Conservation (phyloP, 1,284 basidiomycete species). For the Ustilago sp. region DNA sequence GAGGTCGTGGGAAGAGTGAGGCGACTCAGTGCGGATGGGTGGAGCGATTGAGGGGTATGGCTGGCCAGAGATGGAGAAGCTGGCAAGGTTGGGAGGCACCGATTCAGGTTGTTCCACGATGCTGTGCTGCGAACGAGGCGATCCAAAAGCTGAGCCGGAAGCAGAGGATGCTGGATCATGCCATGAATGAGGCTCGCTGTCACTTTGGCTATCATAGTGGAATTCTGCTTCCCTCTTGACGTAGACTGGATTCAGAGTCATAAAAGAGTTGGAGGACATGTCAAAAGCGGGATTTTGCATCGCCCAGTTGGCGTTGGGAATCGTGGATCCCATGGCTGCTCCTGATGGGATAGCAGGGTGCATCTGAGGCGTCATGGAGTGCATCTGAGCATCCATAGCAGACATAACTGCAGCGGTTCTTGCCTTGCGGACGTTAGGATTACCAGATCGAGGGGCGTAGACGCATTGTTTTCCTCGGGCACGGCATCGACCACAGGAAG, state of each 20-base stretch:
- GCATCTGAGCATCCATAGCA: constrained; percentile 25
- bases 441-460: constrained; percentile 62
- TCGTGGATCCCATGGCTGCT: constrained; percentile 17
- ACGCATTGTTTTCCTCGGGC: constrained; percentile 57
- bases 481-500: constrained; percentile 60
- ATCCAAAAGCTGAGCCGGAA: constrained; percentile 33
- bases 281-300: constrained; percentile 32
- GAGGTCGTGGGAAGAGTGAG: constrained; percentile 41
- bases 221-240: constrained; percentile 39
- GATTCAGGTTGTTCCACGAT: constrained; percentile 32
- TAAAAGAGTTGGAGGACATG: constrained; percentile 24
- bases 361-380: constrained; percentile 31
- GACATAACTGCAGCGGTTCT: constrained; percentile 27
- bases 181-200: constrained; percentile 43
- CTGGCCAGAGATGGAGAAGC: constrained; percentile 33
- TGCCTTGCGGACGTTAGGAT: constrained; percentile 60
- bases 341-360: constrained; percentile 5
- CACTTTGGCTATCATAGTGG: constrained; percentile 52
- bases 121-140: constrained; percentile 37
- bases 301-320: constrained; percentile 32
- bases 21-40: constrained; percentile 48
- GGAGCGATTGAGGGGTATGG: constrained; percentile 21
- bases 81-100: constrained; percentile 37
- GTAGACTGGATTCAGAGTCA: constrained; percentile 32
- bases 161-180: constrained; percentile 38